Evolutionary conservation across 169 alveolate genomes (phyloP), one percentile per base, ranked within the genome.

Genomic region (Theileria parva): DNA sequence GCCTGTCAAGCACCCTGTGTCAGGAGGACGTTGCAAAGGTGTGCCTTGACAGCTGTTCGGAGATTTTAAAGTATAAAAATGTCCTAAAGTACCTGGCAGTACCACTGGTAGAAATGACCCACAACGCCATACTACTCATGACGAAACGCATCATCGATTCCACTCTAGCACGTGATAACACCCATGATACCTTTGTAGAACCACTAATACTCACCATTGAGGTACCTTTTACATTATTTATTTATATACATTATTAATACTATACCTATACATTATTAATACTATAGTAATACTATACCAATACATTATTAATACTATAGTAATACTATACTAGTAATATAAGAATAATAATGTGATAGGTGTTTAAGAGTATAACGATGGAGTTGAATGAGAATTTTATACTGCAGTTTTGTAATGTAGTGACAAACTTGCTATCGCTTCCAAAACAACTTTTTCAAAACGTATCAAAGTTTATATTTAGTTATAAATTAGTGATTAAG

Each of bases 381-480:
- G 48, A 21, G 21, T 75, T 83, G 74, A 39, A 76, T 27, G 86
- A 78, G 28, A 70, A 74, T 17, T 61, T 72, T n/a, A 27, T 83
- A 76, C 32, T 83, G 57, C 86, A 32, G 23, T 83, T 63, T 63
- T 83, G 89, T 60, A 68, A 79, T 0, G 86, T 83, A 27, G 81
- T 83, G 75, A 83, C 77, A 19, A 81, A 83, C 83, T 72, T 81
- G 27, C 57, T 83, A 19, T 85, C 89, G 30, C 81, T 83, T 13
- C 85, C 85, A n/a, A 83, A 83, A 72, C 60, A 15, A 17, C 53
- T 37, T n/a, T 73, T 73, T 73, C 30, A 59, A 21, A 30, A 73
- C 44, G 80, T 73, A 73, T 63, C 37, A 32, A 32, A 1, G 78
- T 70, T 61, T 48, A 6, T 19, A 15, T 12, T 8, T 11, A 9